Evolutionary conservation across 129 eudicot species (phyloP).

Genomic region (Helianthus annuus): DNA sequence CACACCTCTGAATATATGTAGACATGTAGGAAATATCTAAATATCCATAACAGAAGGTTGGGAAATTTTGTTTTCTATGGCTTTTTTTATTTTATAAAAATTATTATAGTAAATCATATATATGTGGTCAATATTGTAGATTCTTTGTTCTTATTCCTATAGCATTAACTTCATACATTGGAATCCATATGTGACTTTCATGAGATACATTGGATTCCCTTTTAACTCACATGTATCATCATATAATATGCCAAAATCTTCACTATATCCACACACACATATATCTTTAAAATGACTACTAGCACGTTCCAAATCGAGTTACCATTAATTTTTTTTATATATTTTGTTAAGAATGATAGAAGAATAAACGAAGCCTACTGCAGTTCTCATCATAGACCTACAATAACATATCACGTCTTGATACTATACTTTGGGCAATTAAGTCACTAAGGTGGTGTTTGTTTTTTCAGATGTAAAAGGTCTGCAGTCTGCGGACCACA

Average conservation of each 20-base stretch:
- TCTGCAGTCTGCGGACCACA: too few species aligned
- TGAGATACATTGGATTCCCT: constrained; percentile 11
- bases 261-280: too few species aligned
- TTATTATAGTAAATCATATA: neutral
- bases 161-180: constrained; percentile 1
- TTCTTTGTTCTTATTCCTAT: constrained; percentile 13
- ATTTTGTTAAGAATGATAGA: too few species aligned
- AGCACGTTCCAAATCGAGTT: too few species aligned
- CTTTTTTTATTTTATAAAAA: neutral
- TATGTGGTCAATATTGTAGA: constrained; percentile 16
- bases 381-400: too few species aligned
- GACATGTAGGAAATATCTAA: constrained; percentile 1
- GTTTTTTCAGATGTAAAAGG: too few species aligned
- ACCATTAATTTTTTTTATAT: too few species aligned
- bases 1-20: constrained; percentile 16
- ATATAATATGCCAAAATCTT: neutral
- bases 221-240: neutral
- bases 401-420: too few species aligned
- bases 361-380: too few species aligned
- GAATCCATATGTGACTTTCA: constrained; percentile 9
- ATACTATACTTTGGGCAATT: too few species aligned
- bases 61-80: neutral
- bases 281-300: too few species aligned
- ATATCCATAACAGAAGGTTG: constrained; percentile 16
- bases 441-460: too few species aligned